These are phyloP conservation scores for Gaeumannomyces sp. DNA, from an alignment of 2,329 filamentous ascomycete species.

Conservation along the genomic window DNA sequence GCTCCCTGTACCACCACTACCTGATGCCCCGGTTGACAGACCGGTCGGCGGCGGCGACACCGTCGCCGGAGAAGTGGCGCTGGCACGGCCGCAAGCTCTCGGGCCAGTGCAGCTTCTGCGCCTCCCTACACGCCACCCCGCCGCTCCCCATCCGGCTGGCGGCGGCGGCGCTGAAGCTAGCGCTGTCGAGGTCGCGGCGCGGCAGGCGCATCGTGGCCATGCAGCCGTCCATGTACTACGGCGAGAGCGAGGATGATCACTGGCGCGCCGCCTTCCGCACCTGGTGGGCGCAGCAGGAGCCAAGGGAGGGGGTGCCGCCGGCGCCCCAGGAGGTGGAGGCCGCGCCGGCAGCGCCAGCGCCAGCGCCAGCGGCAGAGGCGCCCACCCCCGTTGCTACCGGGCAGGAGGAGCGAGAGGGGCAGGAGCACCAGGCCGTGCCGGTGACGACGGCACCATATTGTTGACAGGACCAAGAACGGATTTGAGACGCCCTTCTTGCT, in stretches of 20 bases:
- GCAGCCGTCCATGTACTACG: conserved; percentile 3
- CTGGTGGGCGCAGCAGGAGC: conserved; percentile 3
- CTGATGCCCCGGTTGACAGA: neutral
- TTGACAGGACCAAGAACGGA: neutral
- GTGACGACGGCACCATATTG: neutral
- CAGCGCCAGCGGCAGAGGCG: neutral
- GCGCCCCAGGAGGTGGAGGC: neutral
- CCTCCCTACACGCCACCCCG: neutral
- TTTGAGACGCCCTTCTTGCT: neutral
- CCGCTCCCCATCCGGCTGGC: neutral
- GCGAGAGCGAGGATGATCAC: conserved; percentile 1
- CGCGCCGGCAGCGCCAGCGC: too few relatives aligned
- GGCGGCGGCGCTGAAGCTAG: neutral
- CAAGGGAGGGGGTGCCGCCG: neutral
- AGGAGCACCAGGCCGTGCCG: too few relatives aligned
- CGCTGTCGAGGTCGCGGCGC: neutral
- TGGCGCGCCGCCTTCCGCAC: neutral
- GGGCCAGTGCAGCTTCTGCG: conserved; percentile 4
- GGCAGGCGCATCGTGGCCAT: neutral
- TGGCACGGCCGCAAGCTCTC: conserved; percentile 1
- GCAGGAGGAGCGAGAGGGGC: too few relatives aligned
- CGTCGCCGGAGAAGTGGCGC: neutral
- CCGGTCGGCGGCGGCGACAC: conserved; percentile 3
- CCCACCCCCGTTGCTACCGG: neutral
- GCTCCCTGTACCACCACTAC: conserved; percentile 1